Percentiles rank a stretch among this genome's conserved stretches.
phyloP scores from a whole-genome alignment of 176 grass and related monocot genomes.

The Aegilops umbellulata region DNA sequence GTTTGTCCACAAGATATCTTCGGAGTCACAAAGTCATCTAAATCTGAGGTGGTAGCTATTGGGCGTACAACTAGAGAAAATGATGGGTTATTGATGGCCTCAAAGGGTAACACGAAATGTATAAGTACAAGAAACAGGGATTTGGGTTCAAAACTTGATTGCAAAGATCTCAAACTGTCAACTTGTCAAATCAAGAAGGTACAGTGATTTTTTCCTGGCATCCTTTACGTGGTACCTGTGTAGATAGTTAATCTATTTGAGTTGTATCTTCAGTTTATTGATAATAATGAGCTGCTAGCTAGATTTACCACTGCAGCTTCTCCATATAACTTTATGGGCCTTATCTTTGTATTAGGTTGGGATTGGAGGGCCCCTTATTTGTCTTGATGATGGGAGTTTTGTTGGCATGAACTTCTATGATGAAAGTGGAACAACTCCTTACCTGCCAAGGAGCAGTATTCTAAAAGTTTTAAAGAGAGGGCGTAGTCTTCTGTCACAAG shows the following conservation, averaged over 20 bases:
- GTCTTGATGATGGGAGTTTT: not conserved
- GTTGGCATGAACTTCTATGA: not conserved
- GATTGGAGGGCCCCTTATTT: not conserved
- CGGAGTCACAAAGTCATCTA: not conserved
- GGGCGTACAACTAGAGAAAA: not conserved
- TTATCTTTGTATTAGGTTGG: not conserved
- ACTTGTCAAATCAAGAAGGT: constrained; percentile 33
- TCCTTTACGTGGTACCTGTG: not conserved
- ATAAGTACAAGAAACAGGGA: not conserved
- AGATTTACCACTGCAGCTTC: not conserved
- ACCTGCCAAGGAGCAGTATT: not conserved
- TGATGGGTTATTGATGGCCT: constrained; percentile 12
- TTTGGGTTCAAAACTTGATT: not conserved
- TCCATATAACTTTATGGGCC: not conserved
- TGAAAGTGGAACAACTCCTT: not conserved
- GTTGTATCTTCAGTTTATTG: not conserved
- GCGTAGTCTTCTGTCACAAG: not conserved
- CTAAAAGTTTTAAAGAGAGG: not conserved
- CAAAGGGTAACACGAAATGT: not conserved
- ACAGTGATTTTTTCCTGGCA: not conserved
- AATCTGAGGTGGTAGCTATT: constrained; percentile 6
- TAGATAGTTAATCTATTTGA: not conserved
- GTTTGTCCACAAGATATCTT: not conserved
- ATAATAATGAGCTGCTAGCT: not conserved
- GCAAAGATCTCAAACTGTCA: not conserved